Conservation (phyloP, 2,329 filamentous ascomycete genomes). For the Fusarium papillatum region DNA sequence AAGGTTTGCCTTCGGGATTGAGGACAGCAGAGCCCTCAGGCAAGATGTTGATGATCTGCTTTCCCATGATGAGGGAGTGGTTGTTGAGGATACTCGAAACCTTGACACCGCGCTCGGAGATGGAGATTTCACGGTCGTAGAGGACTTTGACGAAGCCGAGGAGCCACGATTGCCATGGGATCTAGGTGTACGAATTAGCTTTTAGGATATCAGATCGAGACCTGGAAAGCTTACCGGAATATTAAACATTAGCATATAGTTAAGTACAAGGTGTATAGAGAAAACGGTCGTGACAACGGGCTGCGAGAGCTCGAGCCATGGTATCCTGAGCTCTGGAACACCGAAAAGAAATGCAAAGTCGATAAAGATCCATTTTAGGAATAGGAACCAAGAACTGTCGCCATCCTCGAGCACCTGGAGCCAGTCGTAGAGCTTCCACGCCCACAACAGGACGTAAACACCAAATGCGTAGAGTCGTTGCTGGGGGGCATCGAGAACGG, state of each 20-base stretch:
- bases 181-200: slow-evolving; percentile 54
- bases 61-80: slow-evolving; percentile 92
- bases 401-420: slow-evolving; percentile 83
- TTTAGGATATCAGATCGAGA: background rate
- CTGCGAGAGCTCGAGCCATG: slow-evolving; percentile 94
- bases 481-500: slow-evolving; percentile 88
- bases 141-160: slow-evolving; percentile 82
- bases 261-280: slow-evolving; percentile 77
- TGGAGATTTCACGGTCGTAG: slow-evolving; percentile 92
- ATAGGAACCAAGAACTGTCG: slow-evolving; percentile 88
- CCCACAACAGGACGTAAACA: slow-evolving; percentile 82
- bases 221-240: slow-evolving; percentile 72
- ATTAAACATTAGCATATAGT: slow-evolving; percentile 94
- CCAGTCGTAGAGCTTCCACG: slow-evolving; percentile 92
- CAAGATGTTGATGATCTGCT: slow-evolving; percentile 97
- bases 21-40: slow-evolving; percentile 95
- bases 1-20: slow-evolving; percentile 85
- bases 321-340: slow-evolving; percentile 89
- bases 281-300: slow-evolving; percentile 80
- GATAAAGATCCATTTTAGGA: slow-evolving; percentile 93
- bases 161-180: slow-evolving; percentile 82
- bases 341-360: slow-evolving; percentile 91
- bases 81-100: slow-evolving; percentile 91
- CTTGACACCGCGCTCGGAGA: slow-evolving; percentile 95
- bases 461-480: slow-evolving; percentile 90